These are phyloP conservation scores for Sugiyamaella boreocaroliniensis DNA, from an alignment of 805 yeast genomes.

Conservation along the genomic window DNA sequence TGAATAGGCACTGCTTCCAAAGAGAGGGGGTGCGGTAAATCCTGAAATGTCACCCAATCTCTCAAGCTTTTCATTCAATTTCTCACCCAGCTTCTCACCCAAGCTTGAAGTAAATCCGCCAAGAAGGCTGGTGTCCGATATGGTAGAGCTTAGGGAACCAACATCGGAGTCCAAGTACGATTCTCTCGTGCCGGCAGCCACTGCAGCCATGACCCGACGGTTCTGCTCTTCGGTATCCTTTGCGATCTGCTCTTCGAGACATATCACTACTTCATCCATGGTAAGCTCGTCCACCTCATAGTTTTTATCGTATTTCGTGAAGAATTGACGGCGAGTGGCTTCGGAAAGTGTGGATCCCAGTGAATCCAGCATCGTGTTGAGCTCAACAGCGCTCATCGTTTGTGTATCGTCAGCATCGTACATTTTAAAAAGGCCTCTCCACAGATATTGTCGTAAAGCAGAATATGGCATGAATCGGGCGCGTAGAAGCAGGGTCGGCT, in stretches of 20 bases:
- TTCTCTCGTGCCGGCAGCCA: neutral
- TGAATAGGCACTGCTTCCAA: neutral
- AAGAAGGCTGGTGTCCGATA: neutral
- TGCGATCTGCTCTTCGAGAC: slow-evolving; percentile 40
- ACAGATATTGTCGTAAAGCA: slow-evolving; percentile 57
- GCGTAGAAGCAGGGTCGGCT: slow-evolving; percentile 53
- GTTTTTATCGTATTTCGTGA: slow-evolving; percentile 24
- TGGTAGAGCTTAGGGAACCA: neutral
- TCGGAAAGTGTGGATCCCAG: slow-evolving; percentile 46
- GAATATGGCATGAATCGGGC: slow-evolving; percentile 64
- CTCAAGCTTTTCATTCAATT: neutral
- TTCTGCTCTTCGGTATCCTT: slow-evolving; percentile 17
- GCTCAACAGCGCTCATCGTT: slow-evolving; percentile 49
- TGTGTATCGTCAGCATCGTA: slow-evolving; percentile 42
- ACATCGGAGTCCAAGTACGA: neutral
- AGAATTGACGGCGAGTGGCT: slow-evolving; percentile 28
- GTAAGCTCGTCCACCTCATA: slow-evolving; percentile 40
- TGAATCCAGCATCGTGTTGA: slow-evolving; percentile 57
- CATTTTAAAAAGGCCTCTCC: slow-evolving; percentile 56
- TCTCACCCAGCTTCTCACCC: neutral
- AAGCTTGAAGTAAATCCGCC: neutral
- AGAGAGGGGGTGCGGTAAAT: neutral
- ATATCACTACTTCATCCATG: slow-evolving; percentile 47
- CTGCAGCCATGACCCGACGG: neutral
- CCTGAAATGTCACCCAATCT: neutral